phyloP scores from a whole-genome alignment of 2,329 filamentous ascomycete genomes.

The Colletotrichum salicis region DNA sequence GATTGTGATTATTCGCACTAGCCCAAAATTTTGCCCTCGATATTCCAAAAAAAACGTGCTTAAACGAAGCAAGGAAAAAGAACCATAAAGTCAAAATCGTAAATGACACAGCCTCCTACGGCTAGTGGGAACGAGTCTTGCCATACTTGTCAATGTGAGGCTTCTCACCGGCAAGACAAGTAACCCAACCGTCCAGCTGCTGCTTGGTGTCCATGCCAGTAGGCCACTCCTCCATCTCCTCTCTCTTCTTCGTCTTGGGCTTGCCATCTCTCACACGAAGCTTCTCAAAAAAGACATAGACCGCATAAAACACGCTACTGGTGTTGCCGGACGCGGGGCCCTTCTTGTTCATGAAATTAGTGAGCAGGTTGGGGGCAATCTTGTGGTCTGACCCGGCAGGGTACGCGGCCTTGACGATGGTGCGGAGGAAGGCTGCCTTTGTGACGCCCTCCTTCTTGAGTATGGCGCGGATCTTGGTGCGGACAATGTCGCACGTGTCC shows the following conservation, averaged over 20 bases:
- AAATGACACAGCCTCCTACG: too few relatives aligned
- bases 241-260: constrained; percentile 60
- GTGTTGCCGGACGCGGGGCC: constrained; percentile 60
- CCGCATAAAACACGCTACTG: constrained; percentile 61
- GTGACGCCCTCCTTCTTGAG: constrained; percentile 59
- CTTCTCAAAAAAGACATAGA: constrained; percentile 71
- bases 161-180: constrained; percentile 10
- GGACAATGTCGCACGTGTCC: constrained; percentile 68
- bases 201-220: constrained; percentile 41
- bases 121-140: not conserved
- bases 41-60: not conserved
- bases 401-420: constrained; percentile 52
- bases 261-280: constrained; percentile 61
- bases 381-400: constrained; percentile 47
- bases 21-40: not conserved
- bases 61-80: too few relatives aligned
- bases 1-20: not conserved
- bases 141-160: constrained; percentile 39
- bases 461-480: constrained; percentile 65
- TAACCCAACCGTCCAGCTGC: not conserved
- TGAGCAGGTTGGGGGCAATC: constrained; percentile 57
- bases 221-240: constrained; percentile 60
- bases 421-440: constrained; percentile 62
- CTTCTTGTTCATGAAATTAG: constrained; percentile 61
- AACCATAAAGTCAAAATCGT: not conserved